Evolutionary conservation across 805 yeast genomes (phyloP).

Genomic region (Lachancea meyersii): DNA sequence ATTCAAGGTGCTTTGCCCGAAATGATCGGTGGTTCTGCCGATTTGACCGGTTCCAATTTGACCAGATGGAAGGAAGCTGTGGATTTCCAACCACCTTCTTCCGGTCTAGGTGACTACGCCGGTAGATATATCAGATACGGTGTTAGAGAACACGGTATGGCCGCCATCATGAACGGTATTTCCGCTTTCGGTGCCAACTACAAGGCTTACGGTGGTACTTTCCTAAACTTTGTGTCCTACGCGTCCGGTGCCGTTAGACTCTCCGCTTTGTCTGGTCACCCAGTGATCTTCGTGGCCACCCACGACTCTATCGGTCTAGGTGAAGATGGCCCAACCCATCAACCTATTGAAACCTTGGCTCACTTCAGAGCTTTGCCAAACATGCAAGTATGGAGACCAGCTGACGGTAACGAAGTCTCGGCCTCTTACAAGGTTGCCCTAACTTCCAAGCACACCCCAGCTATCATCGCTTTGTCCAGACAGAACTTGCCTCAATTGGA

Average conservation of each 20-base stretch:
- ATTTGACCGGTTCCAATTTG: slow-evolving; percentile 93
- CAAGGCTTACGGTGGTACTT: slow-evolving; percentile 94
- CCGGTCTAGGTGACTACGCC: slow-evolving; percentile 74
- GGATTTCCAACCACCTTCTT: slow-evolving; percentile 86
- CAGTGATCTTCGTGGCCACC: slow-evolving; percentile 81
- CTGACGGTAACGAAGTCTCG: slow-evolving; percentile 84
- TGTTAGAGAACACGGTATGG: slow-evolving; percentile 99
- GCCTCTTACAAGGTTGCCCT: slow-evolving; percentile 73
- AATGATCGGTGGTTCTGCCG: slow-evolving; percentile 96
- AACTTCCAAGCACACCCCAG: slow-evolving; percentile 58
- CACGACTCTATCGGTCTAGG: slow-evolving; percentile 89
- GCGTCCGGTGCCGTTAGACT: slow-evolving; percentile 86
- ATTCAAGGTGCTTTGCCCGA: slow-evolving; percentile 70
- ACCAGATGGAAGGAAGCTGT: slow-evolving; percentile 78
- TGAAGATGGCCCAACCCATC: slow-evolving; percentile 93
- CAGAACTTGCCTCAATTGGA: slow-evolving; percentile 89
- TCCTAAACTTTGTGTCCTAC: slow-evolving; percentile 84
- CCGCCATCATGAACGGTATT: slow-evolving; percentile 96
- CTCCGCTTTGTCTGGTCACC: slow-evolving; percentile 77
- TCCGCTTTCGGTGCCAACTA: slow-evolving; percentile 80
- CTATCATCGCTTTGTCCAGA: slow-evolving; percentile 73
- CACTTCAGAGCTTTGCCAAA: slow-evolving; percentile 83
- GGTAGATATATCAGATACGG: slow-evolving; percentile 97
- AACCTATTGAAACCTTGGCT: slow-evolving; percentile 84
- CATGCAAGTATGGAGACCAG: slow-evolving; percentile 84